Percentiles rank a stretch among this genome's conserved stretches.
These are phyloP conservation scores for Starmerella roubikii DNA, from an alignment of 805 yeast species.

Conservation along the genomic window DNA sequence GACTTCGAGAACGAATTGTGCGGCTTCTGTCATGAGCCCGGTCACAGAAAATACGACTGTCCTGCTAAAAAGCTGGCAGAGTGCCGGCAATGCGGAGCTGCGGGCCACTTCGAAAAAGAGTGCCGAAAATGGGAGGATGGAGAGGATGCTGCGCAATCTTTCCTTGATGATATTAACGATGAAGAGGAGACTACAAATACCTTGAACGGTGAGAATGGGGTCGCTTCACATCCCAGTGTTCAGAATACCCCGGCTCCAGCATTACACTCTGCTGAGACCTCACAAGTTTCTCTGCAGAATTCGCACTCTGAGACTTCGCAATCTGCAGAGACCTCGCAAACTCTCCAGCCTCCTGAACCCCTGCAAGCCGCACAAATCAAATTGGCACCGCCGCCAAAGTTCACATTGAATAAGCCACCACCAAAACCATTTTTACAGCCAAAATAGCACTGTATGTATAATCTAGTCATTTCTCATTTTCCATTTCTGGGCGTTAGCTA, in stretches of 20 bases:
- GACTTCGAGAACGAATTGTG: conserved; percentile 60
- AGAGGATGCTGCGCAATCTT: not conserved
- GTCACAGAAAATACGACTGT: conserved; percentile 87
- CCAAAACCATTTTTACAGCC: not conserved
- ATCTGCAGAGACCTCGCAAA: no score
- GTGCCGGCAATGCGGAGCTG: conserved; percentile 66
- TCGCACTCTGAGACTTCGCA: no score
- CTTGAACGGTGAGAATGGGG: not conserved
- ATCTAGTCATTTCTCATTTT: no score
- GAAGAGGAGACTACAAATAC: not conserved
- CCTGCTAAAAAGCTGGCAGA: conserved; percentile 42
- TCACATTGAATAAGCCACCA: no score
- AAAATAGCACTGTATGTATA: no score
- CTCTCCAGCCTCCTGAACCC: no score
- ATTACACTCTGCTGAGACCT: not conserved
- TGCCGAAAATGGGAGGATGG: conserved; percentile 34
- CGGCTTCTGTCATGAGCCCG: conserved; percentile 54
- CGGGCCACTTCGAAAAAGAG: conserved; percentile 82
- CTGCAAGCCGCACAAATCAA: not conserved
- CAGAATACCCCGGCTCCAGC: not conserved
- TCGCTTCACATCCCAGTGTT: not conserved
- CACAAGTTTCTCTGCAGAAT: no score
- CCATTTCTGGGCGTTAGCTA: conserved; percentile 41
- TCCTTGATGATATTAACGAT: conserved; percentile 3
- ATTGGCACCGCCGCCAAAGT: conserved; percentile 1